Evolutionary conservation across 768 basidiomycete genomes (phyloP), one percentile per base, ranked within the genome.

Genomic region (Sarcomyxa edulis): DNA sequence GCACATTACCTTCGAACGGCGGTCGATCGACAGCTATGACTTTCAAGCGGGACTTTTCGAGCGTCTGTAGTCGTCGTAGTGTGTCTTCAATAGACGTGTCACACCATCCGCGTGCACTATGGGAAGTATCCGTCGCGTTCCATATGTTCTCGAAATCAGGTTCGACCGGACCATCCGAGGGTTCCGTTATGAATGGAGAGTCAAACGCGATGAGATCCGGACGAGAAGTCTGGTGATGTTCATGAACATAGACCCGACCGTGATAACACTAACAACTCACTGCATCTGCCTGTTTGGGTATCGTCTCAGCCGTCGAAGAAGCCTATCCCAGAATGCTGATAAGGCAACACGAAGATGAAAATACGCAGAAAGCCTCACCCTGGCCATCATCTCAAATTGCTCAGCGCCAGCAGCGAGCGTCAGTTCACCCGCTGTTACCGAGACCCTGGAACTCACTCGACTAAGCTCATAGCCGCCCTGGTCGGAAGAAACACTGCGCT

Each of bases 201-300:
- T 90, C 85, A 26, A 91, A 71, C 7, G 77, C 65, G 44, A 90
- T 88, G 32, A 90, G 72, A 60, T 89, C 83, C 41, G 56, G 45
- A 37, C 64, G 64, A 32, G 58, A 46, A 12, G 39, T 50, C 68
- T 62, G 39, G 29, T 20, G 48, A 24, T 24, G 12, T 43, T 39
- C n/a, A n/a, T n/a, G n/a, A n/a, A n/a, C n/a, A n/a, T n/a, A n/a
- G n/a, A n/a, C n/a, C n/a, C n/a, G n/a, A n/a, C n/a, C n/a, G n/a
- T n/a, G n/a, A n/a, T n/a, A n/a, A n/a, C n/a, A n/a, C n/a, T n/a
- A n/a, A n/a, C n/a, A n/a, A n/a, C n/a, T n/a, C n/a, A n/a, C n/a
- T n/a, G n/a, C n/a, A n/a, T n/a, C n/a, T n/a, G n/a, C n/a, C n/a
- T 10, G 21, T 6, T 26, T 26, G 30, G 28, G 26, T 21, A 39